phyloP scores from a whole-genome alignment of 257 asterid genomes.

The Anisodus acutangulus region DNA sequence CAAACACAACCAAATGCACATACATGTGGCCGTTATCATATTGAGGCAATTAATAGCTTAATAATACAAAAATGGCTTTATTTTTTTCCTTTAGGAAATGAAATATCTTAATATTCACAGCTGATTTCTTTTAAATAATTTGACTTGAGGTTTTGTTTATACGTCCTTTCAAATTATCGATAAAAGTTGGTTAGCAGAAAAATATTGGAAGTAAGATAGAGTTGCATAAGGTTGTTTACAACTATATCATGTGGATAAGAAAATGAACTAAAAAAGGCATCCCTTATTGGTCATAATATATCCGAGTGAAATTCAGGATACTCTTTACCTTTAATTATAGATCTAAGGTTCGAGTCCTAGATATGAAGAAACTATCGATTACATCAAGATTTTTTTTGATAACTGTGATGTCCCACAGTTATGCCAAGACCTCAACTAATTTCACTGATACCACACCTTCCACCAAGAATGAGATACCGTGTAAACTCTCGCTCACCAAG shows the following conservation, averaged over 20 bases:
- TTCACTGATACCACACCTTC: no score
- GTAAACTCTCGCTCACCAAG: no score
- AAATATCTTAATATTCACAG: neutral
- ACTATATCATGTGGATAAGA: neutral
- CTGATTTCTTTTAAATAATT: neutral
- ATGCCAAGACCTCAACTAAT: no score
- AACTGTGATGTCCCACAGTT: no score
- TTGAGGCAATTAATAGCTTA: constrained; percentile 10
- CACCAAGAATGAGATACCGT: no score
- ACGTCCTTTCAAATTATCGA: neutral
- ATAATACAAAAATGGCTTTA: neutral
- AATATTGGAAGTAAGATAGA: neutral
- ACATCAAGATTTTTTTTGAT: no score
- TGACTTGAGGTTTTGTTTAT: neutral
- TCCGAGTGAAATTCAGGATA: neutral
- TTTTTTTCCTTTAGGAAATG: neutral
- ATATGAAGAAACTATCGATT: no score
- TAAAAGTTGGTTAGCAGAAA: neutral
- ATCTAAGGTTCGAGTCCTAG: no score
- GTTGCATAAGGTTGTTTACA: neutral
- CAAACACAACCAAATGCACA: constrained; percentile 16
- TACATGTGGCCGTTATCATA: neutral
- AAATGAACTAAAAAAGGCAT: neutral
- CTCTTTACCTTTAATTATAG: no score
- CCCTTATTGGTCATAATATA: neutral